Evolutionary conservation across 1,284 basidiomycete species (phyloP).

Genomic region (Phenoliferia sp.): DNA sequence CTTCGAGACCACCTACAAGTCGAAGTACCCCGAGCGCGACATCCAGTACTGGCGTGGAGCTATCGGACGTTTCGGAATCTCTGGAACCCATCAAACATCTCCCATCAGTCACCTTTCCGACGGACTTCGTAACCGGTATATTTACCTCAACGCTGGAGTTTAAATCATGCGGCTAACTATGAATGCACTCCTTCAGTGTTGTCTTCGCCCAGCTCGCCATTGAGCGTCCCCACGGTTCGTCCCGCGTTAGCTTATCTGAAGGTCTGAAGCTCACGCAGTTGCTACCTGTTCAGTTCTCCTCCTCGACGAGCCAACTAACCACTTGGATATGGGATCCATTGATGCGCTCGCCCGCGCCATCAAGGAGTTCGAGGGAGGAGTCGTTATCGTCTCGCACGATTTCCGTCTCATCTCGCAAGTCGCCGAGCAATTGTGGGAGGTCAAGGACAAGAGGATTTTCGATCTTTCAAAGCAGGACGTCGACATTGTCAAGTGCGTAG

Average conservation of each 20-base stretch:
- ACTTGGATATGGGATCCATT: slow-evolving; percentile 90
- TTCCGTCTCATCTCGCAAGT: slow-evolving; percentile 69
- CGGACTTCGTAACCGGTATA: slow-evolving; percentile 84
- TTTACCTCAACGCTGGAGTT: slow-evolving; percentile 19
- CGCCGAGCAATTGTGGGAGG: slow-evolving; percentile 97
- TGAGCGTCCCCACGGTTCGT: slow-evolving; percentile 41
- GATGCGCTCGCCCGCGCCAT: slow-evolving; percentile 90
- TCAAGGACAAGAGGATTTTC: slow-evolving; percentile 86
- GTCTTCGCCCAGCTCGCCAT: slow-evolving; percentile 76
- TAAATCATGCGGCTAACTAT: background rate
- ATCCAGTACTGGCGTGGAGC: slow-evolving; percentile 87
- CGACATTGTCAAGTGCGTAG: slow-evolving; percentile 48
- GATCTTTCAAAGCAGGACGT: slow-evolving; percentile 80
- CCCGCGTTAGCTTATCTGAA: background rate
- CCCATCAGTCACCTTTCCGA: slow-evolving; percentile 93
- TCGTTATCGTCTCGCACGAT: slow-evolving; percentile 95
- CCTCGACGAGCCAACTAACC: slow-evolving; percentile 75
- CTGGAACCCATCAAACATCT: slow-evolving; percentile 86
- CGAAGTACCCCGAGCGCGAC: slow-evolving; percentile 94
- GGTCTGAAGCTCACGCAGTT: background rate
- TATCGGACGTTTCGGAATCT: slow-evolving; percentile 91
- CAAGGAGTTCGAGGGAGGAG: slow-evolving; percentile 95
- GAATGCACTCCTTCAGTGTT: slow-evolving; percentile 53
- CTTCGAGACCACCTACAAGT: slow-evolving; percentile 71
- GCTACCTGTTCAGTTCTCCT: slow-evolving; percentile 38